Evolutionary conservation across 768 basidiomycete genomes (phyloP).

Genomic region (Lentinula detonsa): DNA sequence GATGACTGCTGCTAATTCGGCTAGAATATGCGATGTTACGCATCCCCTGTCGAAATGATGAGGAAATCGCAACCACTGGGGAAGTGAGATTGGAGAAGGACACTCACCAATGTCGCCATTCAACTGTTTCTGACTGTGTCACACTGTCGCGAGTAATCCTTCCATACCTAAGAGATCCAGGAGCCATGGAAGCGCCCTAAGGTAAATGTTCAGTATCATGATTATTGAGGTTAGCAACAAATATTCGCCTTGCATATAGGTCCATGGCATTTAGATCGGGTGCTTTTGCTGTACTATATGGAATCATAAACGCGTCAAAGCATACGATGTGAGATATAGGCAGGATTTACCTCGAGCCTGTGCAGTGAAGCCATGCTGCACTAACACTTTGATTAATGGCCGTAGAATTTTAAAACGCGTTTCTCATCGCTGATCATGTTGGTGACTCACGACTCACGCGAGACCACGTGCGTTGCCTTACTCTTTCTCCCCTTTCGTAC

Average conservation of each 20-base stretch:
- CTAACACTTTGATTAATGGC: not conserved
- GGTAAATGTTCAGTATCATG: not conserved
- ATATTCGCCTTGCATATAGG: constrained; percentile 19
- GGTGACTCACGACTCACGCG: not conserved
- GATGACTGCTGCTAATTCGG: constrained; percentile 37
- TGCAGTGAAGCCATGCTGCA: not conserved
- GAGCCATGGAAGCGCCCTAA: constrained; percentile 42
- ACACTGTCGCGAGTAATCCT: constrained; percentile 25
- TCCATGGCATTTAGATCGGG: constrained; percentile 64
- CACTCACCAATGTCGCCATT: constrained; percentile 74
- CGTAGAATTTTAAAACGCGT: not conserved
- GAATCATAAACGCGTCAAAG: not conserved
- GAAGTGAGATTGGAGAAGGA: not conserved
- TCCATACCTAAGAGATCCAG: constrained; percentile 65
- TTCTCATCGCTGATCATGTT: not conserved
- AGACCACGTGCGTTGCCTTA: not conserved
- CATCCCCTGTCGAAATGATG: constrained; percentile 50
- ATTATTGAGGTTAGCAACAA: constrained; percentile 39
- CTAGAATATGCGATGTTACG: constrained; percentile 54
- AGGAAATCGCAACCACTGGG: not conserved
- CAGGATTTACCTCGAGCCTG: not conserved
- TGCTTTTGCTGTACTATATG: constrained; percentile 65
- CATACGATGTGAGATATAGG: not conserved
- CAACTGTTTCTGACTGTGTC: constrained; percentile 54
- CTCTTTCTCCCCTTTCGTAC: not conserved